Base-by-base conservation (phyloP, 164 flowering plant species). In the Litsea cubeba region DNA sequence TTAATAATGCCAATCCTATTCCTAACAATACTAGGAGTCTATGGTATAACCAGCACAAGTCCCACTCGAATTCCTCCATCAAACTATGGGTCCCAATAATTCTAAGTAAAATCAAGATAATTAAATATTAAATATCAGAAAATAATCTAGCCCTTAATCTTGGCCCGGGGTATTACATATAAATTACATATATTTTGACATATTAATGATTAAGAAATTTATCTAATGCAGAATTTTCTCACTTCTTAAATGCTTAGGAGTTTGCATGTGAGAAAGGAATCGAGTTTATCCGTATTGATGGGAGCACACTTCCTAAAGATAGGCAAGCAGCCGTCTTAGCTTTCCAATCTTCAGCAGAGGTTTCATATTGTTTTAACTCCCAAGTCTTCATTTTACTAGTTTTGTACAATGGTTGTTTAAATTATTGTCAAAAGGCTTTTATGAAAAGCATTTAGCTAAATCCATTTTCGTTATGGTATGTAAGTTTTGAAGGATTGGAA, bases 241-340 rank as follows among this genome's bases (percentile, higher is more conserved):
- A 26, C 18, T 71, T 68, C 46, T 79, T 22, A 28, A 62, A 40
- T 68, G 23, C 60, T 70, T 87, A 95, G 99, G 93, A 85, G 62
- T 85, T 92, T 65, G 12, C 87, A 25, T 86, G 85, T 75, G 88
- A 88, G 80, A 94, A 87, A 82, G 92, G 86, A 70, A 83, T 91
- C 60, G 79, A 83, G 18, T 96, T 86, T 80, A 85, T 96, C 28
- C 94, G 97, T 30, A 91, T 96, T 81, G 97, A 96, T 86, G 93
- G 97, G 74, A 83, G 65, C 26, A 85, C 91, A 50, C 87, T 84
- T 79, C 81, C 92, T 58, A 84, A 85, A 82, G 99, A 92, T 77
- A 85, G 97, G 78, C 98, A 93, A 79, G 77, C 83, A 12, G 96
- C 97, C 51, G 90, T 95, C 25, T 76, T 75, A 71, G 85, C 87